These are phyloP conservation scores for Kodamaea hsintzibuensis DNA, from an alignment of 805 yeast genomes.

Conservation along the genomic window DNA sequence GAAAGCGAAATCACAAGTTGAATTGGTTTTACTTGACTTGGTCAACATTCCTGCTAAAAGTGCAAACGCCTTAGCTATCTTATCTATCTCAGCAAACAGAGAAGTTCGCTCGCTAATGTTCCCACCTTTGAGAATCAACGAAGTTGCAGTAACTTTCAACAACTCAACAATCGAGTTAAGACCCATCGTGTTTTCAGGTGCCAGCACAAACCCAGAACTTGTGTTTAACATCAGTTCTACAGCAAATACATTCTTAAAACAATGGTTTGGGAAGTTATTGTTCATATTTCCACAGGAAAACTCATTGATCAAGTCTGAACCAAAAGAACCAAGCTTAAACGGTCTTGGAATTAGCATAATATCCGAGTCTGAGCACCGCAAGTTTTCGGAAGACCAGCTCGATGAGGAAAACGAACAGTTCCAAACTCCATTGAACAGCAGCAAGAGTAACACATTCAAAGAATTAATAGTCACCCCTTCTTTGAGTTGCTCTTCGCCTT, in stretches of 20 bases:
- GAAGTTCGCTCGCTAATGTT: slow-evolving; percentile 33
- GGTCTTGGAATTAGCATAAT: slow-evolving; percentile 37
- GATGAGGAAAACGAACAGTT: neutral
- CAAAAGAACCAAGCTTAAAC: slow-evolving; percentile 18
- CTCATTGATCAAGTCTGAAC: slow-evolving; percentile 18
- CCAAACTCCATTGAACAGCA: slow-evolving; percentile 10
- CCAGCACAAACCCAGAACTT: slow-evolving; percentile 13
- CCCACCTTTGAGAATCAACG: slow-evolving; percentile 45
- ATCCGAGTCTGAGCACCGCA: slow-evolving; percentile 14
- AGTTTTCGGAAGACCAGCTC: neutral
- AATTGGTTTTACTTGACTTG: slow-evolving; percentile 37
- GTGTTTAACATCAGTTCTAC: slow-evolving; percentile 19
- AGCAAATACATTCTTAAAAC: slow-evolving; percentile 17
- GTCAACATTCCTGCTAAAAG: slow-evolving; percentile 12
- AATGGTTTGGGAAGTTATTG: slow-evolving; percentile 35
- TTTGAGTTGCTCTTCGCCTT: slow-evolving; percentile 14
- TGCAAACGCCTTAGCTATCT: slow-evolving; percentile 40
- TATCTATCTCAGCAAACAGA: slow-evolving; percentile 17
- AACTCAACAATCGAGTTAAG: slow-evolving; percentile 11
- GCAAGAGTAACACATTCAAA: slow-evolving; percentile 14
- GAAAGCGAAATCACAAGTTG: slow-evolving; percentile 18
- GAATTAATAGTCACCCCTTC: slow-evolving; percentile 16
- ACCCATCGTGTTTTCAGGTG: slow-evolving; percentile 18
- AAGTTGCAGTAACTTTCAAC: slow-evolving; percentile 25
- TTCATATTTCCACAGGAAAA: slow-evolving; percentile 34